Conservation (phyloP, 495 filamentous ascomycete genomes). For the Rhizodiscina lignyota region DNA sequence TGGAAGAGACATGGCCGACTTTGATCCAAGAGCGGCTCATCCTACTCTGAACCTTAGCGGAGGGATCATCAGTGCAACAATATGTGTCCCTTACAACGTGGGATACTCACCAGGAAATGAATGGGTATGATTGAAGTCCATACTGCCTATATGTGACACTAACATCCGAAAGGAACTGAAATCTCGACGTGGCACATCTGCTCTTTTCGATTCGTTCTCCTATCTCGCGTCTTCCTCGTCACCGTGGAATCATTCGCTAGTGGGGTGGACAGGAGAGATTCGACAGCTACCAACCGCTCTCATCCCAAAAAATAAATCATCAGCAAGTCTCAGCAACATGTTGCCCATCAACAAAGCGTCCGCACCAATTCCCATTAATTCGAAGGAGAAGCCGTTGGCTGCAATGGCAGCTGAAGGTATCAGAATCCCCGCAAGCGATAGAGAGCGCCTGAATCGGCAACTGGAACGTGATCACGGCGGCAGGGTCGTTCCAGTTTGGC, state of each 20-base stretch:
- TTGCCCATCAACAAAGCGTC: constrained; percentile 40
- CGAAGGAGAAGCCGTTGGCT: constrained; percentile 29
- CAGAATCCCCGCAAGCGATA: constrained; percentile 45
- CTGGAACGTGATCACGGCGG: constrained; percentile 50
- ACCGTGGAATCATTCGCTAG: constrained; percentile 70
- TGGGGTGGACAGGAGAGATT: constrained; percentile 90
- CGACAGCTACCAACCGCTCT: constrained; percentile 27
- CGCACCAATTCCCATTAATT: constrained; percentile 55
- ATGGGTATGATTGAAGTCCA: constrained; percentile 42
- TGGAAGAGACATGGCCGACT: constrained; percentile 34
- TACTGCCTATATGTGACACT: not conserved
- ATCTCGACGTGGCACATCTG: constrained; percentile 66
- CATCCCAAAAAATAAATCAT: no score
- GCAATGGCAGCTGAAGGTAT: constrained; percentile 32
- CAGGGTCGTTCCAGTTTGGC: constrained; percentile 69
- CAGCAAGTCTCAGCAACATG: constrained; percentile 15
- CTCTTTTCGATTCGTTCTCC: constrained; percentile 74
- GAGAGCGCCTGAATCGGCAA: constrained; percentile 48
- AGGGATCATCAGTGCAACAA: constrained; percentile 72
- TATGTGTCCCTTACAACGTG: constrained; percentile 65
- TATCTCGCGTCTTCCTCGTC: constrained; percentile 61
- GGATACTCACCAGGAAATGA: constrained; percentile 47
- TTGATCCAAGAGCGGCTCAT: constrained; percentile 43
- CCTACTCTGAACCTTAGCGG: constrained; percentile 59
- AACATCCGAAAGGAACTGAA: constrained; percentile 35